Percentiles rank a stretch among this genome's conserved stretches.
Evolutionary conservation across 2,329 filamentous ascomycete species (phyloP).

Genomic region (Aspergillus sp.): DNA sequence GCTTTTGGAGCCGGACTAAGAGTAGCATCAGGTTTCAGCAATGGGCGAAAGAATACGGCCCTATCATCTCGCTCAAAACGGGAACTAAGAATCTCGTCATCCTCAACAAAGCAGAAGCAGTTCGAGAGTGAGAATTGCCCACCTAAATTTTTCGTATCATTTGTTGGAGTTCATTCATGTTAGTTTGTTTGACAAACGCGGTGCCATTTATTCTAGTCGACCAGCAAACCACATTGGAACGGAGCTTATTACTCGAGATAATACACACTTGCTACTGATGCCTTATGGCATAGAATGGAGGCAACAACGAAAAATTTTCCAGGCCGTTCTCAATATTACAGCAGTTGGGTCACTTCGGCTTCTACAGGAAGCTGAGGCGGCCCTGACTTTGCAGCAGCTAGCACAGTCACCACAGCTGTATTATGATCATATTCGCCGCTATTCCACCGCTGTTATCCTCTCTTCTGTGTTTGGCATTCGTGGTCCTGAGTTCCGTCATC

Average conservation of each 20-base stretch:
- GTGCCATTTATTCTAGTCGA: constrained; percentile 36
- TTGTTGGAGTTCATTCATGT: too few species aligned
- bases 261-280: constrained; percentile 41
- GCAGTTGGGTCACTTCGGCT: constrained; percentile 29
- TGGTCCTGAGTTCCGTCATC: constrained; percentile 33
- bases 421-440: too few species aligned
- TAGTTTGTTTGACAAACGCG: constrained; percentile 38
- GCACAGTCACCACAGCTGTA: not conserved
- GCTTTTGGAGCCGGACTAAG: not conserved
- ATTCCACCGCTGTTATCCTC: too few species aligned
- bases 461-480: constrained; percentile 25
- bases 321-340: constrained; percentile 39
- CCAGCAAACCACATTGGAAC: constrained; percentile 37
- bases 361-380: constrained; percentile 41
- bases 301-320: constrained; percentile 37
- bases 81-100: constrained; percentile 36
- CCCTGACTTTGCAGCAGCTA: constrained; percentile 32
- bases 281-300: constrained; percentile 42
- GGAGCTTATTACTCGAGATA: constrained; percentile 37
- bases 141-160: too few species aligned
- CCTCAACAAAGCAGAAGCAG: constrained; percentile 28
- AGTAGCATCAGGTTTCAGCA: constrained; percentile 35
- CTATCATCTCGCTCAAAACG: constrained; percentile 38
- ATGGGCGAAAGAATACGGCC: constrained; percentile 39
- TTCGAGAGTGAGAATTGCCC: constrained; percentile 28